Conservation (phyloP, 495 filamentous ascomycete species). For the Lindgomyces ingoldianus region DNA sequence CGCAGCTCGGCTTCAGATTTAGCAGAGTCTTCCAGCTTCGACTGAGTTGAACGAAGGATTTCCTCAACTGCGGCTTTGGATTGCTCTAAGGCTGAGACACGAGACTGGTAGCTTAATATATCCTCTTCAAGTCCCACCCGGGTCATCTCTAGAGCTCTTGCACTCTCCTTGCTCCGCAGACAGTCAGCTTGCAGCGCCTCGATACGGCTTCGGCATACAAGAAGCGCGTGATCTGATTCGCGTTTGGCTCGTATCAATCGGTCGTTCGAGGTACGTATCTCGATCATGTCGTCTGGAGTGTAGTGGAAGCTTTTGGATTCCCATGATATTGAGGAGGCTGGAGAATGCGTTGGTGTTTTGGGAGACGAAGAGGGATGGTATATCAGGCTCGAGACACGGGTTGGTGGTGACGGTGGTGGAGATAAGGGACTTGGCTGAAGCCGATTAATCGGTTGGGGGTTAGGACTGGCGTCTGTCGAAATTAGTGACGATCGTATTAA, state of each 20-base stretch:
- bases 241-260: conserved; percentile 30
- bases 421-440: conserved; percentile 14
- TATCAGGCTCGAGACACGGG: conserved; percentile 5
- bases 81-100: conserved; percentile 22
- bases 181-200: conserved; percentile 33
- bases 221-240: conserved; percentile 33
- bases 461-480: conserved; percentile 20
- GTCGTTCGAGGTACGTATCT: conserved; percentile 20
- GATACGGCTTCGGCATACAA: conserved; percentile 24
- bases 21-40: conserved; percentile 16
- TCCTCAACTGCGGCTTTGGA: conserved; percentile 17
- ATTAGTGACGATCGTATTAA: not conserved
- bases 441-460: conserved; percentile 1
- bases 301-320: not conserved
- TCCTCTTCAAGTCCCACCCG: conserved; percentile 22
- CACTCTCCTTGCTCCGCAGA: conserved; percentile 21
- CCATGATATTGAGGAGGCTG: conserved; percentile 1
- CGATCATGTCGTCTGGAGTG: not conserved
- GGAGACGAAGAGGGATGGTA: not conserved
- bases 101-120: conserved; percentile 19
- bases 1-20: conserved; percentile 20
- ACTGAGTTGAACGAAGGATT: conserved; percentile 12
- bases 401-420: conserved; percentile 31
- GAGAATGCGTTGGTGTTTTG: conserved; percentile 5
- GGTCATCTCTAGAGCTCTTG: conserved; percentile 8